phyloP scores from a whole-genome alignment of 805 yeast genomes.

The Priceomyces medius region DNA sequence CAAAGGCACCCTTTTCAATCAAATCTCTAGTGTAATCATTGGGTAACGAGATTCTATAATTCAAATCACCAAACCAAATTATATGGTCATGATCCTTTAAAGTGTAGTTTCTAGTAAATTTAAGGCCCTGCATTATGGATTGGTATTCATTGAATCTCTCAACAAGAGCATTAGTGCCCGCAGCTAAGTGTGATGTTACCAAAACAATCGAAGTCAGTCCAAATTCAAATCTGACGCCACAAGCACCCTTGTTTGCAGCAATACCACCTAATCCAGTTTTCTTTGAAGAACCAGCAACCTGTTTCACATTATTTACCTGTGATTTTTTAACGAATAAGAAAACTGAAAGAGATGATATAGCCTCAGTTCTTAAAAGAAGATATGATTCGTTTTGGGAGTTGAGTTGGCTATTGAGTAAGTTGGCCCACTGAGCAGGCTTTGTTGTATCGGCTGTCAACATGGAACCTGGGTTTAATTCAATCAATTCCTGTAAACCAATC shows the following conservation, averaged over 20 bases:
- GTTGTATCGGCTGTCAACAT: conserved; percentile 83
- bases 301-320: conserved; percentile 49
- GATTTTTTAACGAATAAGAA: conserved; percentile 56
- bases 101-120: conserved; percentile 70
- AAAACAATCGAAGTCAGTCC: conserved; percentile 80
- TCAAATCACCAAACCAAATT: conserved; percentile 93
- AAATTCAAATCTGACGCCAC: conserved; percentile 83
- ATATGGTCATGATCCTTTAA: conserved; percentile 79
- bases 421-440: conserved; percentile 77
- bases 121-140: conserved; percentile 70
- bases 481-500: conserved; percentile 92
- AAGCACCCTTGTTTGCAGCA: conserved; percentile 96
- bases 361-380: conserved; percentile 69
- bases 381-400: conserved; percentile 49
- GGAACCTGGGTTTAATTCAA: conserved; percentile 89
- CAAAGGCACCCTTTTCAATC: conserved; percentile 48
- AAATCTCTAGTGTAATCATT: conserved; percentile 64
- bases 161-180: conserved; percentile 77
- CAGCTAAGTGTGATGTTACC: conserved; percentile 90
- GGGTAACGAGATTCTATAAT: conserved; percentile 72
- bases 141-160: conserved; percentile 87
- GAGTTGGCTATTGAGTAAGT: conserved; percentile 58
- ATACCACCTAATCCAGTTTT: conserved; percentile 97
- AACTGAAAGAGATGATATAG: conserved; percentile 67
- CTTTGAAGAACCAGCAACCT: conserved; percentile 91